Evolutionary conservation across 148 eudicot genomes (phyloP).

Genomic region (Persicaria maculosa): DNA sequence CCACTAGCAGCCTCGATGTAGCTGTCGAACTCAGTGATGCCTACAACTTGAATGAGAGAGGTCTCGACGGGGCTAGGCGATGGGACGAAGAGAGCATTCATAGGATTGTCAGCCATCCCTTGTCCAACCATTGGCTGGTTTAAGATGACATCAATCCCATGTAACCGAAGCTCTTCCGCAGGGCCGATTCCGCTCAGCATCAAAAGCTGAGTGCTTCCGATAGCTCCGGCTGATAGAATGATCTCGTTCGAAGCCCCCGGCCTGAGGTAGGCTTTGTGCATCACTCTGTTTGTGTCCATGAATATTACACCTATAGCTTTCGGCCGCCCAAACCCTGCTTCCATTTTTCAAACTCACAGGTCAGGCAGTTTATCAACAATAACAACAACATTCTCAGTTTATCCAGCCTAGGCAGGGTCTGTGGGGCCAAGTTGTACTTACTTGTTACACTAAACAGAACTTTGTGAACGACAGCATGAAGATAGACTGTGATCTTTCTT

Average conservation of each 20-base stretch:
- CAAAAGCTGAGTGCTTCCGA: conserved; percentile 84
- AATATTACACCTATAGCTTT: conserved; percentile 57
- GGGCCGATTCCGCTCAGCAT: conserved; percentile 93
- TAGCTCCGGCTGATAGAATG: conserved; percentile 64
- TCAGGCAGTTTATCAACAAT: too few species aligned
- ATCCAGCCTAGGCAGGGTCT: too few species aligned
- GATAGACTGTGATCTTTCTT: conserved; percentile 18
- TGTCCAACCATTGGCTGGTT: conserved; percentile 42
- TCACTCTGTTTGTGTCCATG: conserved; percentile 42
- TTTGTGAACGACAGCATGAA: conserved; percentile 28
- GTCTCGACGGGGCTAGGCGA: conserved; percentile 32
- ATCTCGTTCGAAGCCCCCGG: conserved; percentile 42
- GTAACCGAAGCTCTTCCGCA: conserved; percentile 36
- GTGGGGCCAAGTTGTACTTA: background rate
- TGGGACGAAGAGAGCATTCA: conserved; percentile 30
- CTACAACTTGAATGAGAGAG: conserved; percentile 31
- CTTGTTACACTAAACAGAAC: conserved; percentile 16
- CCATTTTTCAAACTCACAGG: background rate
- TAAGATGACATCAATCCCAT: conserved; percentile 24
- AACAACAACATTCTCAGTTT: too few species aligned
- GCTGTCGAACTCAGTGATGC: conserved; percentile 31
- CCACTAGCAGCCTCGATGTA: conserved; percentile 40
- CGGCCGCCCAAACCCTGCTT: conserved; percentile 30
- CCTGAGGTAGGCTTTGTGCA: conserved; percentile 48
- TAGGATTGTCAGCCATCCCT: conserved; percentile 45